Evolutionary conservation across 441 rosid species (phyloP).

Genomic region (Daphne laureola): DNA sequence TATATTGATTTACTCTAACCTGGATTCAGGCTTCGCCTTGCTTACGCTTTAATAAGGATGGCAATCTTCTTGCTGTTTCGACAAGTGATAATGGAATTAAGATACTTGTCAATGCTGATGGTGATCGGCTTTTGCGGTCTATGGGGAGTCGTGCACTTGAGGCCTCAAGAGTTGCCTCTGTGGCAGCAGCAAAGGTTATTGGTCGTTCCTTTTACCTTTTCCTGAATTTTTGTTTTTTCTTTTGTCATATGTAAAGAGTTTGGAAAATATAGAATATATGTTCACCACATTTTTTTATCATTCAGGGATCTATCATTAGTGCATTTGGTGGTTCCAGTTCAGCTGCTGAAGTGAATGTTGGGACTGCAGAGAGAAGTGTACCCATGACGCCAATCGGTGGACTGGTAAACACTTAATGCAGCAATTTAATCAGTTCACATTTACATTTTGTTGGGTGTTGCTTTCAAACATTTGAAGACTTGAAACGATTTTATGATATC

Average conservation of each 20-base stretch:
- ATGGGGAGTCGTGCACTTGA: slow-evolving; percentile 40
- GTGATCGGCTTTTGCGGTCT: slow-evolving; percentile 26
- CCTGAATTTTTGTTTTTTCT: neutral
- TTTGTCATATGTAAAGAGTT: neutral
- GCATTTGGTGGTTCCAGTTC: slow-evolving; percentile 38
- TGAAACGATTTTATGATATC: no score
- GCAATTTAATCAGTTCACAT: no score
- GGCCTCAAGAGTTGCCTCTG: slow-evolving; percentile 40
- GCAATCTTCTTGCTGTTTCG: slow-evolving; percentile 32
- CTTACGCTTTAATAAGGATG: slow-evolving; percentile 38
- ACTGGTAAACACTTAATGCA: slow-evolving; percentile 26
- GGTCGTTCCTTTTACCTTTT: slow-evolving; percentile 4
- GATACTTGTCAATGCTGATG: slow-evolving; percentile 34
- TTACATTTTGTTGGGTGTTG: neutral
- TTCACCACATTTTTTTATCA: slow-evolving; percentile 1
- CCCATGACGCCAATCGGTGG: slow-evolving; percentile 37
- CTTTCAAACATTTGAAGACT: no score
- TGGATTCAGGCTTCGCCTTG: slow-evolving; percentile 35
- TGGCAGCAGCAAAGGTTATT: slow-evolving; percentile 35
- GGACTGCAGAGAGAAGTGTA: slow-evolving; percentile 38
- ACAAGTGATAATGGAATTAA: slow-evolving; percentile 36
- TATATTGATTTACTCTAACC: neutral
- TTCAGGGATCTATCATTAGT: slow-evolving; percentile 34
- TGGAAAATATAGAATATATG: slow-evolving; percentile 3
- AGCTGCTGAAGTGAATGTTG: slow-evolving; percentile 34